These are phyloP conservation scores for Hanseniaspora meyeri DNA, from an alignment of 805 yeast genomes.

Conservation along the genomic window DNA sequence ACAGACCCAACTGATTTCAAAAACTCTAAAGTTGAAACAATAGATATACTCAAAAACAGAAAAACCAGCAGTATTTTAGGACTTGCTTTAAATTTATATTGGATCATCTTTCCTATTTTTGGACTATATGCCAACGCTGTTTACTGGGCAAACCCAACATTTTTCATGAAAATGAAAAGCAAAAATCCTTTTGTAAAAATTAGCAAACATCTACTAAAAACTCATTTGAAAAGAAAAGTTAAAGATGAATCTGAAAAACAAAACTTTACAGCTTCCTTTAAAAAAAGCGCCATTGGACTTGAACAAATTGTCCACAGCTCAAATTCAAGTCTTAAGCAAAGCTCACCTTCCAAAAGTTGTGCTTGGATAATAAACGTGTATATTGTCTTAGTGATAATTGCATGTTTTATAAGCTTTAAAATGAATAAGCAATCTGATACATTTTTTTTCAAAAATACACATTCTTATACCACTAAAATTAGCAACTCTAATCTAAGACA, in stretches of 20 bases:
- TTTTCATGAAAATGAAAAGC: constrained; percentile 20
- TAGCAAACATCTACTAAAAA: constrained; percentile 26
- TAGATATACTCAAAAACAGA: constrained; percentile 24
- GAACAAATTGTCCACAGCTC: background rate
- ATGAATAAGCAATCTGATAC: background rate
- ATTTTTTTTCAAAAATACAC: constrained; percentile 6
- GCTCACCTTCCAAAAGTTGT: background rate
- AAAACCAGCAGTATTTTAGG: constrained; percentile 25
- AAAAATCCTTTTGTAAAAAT: constrained; percentile 22
- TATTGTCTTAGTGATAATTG: constrained; percentile 16
- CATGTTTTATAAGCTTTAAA: background rate
- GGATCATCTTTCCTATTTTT: constrained; percentile 24
- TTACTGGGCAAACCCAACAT: constrained; percentile 30
- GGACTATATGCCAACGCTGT: constrained; percentile 23
- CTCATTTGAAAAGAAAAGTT: constrained; percentile 21
- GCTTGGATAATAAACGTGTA: constrained; percentile 6
- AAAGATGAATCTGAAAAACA: background rate
- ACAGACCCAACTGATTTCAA: constrained; percentile 21
- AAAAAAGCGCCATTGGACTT: background rate
- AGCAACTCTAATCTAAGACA: constrained; percentile 15
- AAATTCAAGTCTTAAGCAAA: background rate
- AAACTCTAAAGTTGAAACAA: constrained; percentile 23
- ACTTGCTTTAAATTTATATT: constrained; percentile 23
- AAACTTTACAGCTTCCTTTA: background rate
- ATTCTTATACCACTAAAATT: constrained; percentile 17